Conservation (phyloP, 176 grass and related monocot genomes). For the Olyra latifolia region DNA sequence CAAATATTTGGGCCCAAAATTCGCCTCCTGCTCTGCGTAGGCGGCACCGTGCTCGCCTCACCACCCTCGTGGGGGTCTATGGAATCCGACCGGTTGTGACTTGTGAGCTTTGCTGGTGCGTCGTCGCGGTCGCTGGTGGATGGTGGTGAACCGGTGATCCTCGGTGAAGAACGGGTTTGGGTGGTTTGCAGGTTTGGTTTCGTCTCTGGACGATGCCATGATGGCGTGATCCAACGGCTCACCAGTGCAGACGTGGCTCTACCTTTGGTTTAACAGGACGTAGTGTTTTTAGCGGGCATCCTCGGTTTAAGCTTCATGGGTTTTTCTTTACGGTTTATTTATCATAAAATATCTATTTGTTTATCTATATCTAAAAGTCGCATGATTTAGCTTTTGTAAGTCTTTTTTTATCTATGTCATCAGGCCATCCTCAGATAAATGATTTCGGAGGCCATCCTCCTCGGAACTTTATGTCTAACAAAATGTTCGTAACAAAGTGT, state of each 20-base stretch:
- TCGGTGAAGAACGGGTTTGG: background rate
- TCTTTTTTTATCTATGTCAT: too few species aligned
- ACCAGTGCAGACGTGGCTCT: background rate
- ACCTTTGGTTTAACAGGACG: background rate
- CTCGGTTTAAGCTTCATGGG: background rate
- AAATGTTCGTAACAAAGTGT: too few species aligned
- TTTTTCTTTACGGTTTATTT: too few species aligned
- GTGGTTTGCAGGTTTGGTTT: background rate
- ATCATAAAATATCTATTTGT: too few species aligned
- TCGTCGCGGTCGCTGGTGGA: conserved; percentile 43
- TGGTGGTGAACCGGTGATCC: conserved; percentile 11
- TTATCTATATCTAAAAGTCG: too few species aligned
- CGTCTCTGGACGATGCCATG: background rate
- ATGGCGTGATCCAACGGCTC: background rate
- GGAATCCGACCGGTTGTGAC: conserved; percentile 40
- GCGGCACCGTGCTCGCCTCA: too few species aligned
- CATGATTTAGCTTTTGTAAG: too few species aligned
- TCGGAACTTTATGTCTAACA: too few species aligned
- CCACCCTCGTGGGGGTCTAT: conserved; percentile 12
- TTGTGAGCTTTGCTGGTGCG: conserved; percentile 19
- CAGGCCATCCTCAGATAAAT: too few species aligned
- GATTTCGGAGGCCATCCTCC: too few species aligned
- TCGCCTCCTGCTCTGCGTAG: background rate
- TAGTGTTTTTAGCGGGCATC: background rate
- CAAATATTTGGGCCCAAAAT: conserved; percentile 29